Evolutionary conservation across 1,284 basidiomycete species (phyloP), one percentile per base, ranked within the genome.

Genomic region (Coniferiporia sulphurascens): DNA sequence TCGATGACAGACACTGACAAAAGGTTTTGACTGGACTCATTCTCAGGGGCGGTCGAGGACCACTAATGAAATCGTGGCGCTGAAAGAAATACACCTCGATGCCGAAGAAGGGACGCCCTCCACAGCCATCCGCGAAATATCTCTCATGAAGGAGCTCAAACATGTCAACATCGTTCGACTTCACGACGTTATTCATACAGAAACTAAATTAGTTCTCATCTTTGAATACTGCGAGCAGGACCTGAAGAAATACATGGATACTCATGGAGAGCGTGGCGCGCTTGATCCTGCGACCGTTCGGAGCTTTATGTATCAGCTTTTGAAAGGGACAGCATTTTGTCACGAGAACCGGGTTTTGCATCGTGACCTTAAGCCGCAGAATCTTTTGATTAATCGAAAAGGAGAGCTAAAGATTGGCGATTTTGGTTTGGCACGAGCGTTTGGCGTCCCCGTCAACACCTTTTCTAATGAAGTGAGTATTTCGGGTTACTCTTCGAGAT

Each of bases 221-320:
- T 98, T 99, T 72, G 97, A 99, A 74, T 99, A 88, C 72, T 97
- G 97, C 75, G 97, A 99, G 70, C 91, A 95, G 73, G 97, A 99
- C 74, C 80, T 99, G 58, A 99, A 99, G 76, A 95, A 95, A 72
- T 99, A 98, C 75, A 99, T 99, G 97, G 97, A 99, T 74, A 89
- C 93, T 38, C 90, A 98, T 66, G 97, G 97, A 55, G 93, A 98
- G 65, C 87, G 93, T 60, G 95, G 96, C 59, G 95, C 97, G 9
- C 84, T 99, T 48, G 93, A 96, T 59, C 91, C 94, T 1, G 81
- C 83, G 61, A 95, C 93, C n/a, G 95, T 98, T 64, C 89, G 94
- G 65, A 95, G 87, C 69, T 98, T 97, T 76, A 95, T 94, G 93
- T 98, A 91, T 73, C 95, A 99, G 74, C 85, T 99, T 43, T 80